Evolutionary conservation across 2,329 filamentous ascomycete species (phyloP), one percentile per base, ranked within the genome.

Genomic region (Talaromyces rugulosus): DNA sequence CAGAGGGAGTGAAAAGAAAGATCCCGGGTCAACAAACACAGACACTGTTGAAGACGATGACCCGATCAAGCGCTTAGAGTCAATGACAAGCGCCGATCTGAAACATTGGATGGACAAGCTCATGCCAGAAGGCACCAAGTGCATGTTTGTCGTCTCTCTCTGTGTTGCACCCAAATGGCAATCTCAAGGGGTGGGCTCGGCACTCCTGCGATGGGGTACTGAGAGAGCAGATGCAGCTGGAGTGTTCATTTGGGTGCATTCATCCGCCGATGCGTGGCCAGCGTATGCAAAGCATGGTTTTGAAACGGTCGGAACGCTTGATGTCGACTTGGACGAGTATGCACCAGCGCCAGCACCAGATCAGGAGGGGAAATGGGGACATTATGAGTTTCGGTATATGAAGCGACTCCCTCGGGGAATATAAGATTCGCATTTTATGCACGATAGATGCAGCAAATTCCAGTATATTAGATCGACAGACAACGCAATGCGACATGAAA

Each of bases 341-440:
- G 27, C 55, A 12, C 55, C 55, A 27, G 55, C 18, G 16, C 55
- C 55, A 44, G 55, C 55, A 27, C 55, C 55, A 30, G 55, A 57
- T 44, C 28, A 57, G 28, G 27, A 7, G 16, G 36, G 40, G 0
- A 58, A 50, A 50, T 58, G 56, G 56, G 56, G 56, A 8, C 40
- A 58, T 30, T 58, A 58, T 58, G 27, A 31, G 27, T 58, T 58
- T 58, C 40, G 40, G 5, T 58, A 58, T 40, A 58, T 58, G 56
- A 58, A 47, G 36, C 44, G 44, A 12, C 44, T 51, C 27, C 44
- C 44, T 28, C 18, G 18, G 36, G 2, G 16, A n/a, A 5, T n/a
- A 16, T 40, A 40, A 40, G 34, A n/a, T 40, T 16, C n/a, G 7
- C 14, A 40, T 40, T 40, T n/a, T 5, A 5, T 40, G 36, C 36